Conservation (phyloP, 148 eudicot species). For the Camellia sinensis region DNA sequence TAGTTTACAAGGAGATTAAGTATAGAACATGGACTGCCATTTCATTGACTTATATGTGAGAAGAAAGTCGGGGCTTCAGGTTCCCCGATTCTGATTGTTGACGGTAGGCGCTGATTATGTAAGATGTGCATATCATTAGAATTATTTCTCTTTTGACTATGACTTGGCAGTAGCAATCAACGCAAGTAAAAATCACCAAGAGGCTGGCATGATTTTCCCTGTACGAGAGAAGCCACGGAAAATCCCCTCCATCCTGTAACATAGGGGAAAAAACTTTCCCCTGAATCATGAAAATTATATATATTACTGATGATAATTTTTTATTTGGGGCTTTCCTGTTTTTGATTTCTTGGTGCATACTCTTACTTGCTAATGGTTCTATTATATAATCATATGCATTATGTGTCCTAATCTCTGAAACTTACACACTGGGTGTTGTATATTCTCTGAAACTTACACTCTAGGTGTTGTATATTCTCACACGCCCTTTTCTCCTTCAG, state of each 20-base stretch:
- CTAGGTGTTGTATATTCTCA: slow-evolving; percentile 15
- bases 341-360: background rate
- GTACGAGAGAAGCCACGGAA: background rate
- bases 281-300: background rate
- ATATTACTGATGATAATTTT: background rate
- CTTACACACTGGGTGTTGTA: background rate
- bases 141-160: background rate
- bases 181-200: background rate
- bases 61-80: background rate
- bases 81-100: background rate
- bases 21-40: background rate
- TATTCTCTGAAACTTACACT: background rate
- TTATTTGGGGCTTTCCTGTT: background rate
- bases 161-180: background rate
- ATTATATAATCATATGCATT: background rate
- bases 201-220: background rate
- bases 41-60: background rate
- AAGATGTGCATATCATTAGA: background rate
- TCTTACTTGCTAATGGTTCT: background rate
- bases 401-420: background rate
- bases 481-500: slow-evolving; percentile 30
- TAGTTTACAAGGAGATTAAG: background rate
- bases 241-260: background rate
- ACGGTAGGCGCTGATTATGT: background rate
- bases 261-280: background rate